A percentile compares a stretch with the other conserved stretches of the same genome.
phyloP scores from a whole-genome alignment of 768 basidiomycete species.

The Boletus bicolor region DNA sequence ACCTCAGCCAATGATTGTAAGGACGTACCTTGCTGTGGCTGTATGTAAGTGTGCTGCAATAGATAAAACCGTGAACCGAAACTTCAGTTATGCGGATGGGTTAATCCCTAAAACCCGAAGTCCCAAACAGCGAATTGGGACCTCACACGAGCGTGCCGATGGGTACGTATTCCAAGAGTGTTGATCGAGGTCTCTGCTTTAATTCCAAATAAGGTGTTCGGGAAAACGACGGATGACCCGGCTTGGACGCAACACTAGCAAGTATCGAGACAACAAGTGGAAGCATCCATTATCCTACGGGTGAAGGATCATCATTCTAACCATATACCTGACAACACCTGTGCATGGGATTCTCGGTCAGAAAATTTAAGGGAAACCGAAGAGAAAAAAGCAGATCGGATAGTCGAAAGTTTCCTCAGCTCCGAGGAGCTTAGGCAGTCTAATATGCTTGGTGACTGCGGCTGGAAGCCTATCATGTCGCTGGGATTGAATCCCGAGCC shows the following conservation, averaged over 20 bases:
- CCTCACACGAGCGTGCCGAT: not conserved
- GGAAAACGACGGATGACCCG: not conserved
- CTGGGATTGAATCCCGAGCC: not conserved
- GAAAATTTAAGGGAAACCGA: not conserved
- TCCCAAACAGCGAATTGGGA: not conserved
- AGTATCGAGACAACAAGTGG: not conserved
- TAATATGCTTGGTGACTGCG: slow-evolving; percentile 32
- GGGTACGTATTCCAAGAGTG: not conserved
- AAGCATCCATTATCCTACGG: not conserved
- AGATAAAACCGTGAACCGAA: not conserved
- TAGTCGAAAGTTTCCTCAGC: slow-evolving; percentile 20
- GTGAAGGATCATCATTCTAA: not conserved
- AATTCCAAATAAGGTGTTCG: not conserved
- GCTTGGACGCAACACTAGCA: not conserved
- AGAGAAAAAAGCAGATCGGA: not conserved
- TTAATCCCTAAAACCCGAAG: not conserved
- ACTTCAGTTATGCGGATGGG: not conserved
- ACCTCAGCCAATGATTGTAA: not conserved
- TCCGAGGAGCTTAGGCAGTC: slow-evolving; percentile 29
- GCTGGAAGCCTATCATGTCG: slow-evolving; percentile 16
- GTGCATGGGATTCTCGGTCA: not conserved
- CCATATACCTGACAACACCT: not conserved
- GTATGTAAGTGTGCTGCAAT: not conserved
- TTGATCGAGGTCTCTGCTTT: not conserved
- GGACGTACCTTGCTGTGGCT: not conserved